Evolutionary conservation across 192 early-diverging fungal genomes (phyloP).

Genomic region (Backusella liffmaniae): DNA sequence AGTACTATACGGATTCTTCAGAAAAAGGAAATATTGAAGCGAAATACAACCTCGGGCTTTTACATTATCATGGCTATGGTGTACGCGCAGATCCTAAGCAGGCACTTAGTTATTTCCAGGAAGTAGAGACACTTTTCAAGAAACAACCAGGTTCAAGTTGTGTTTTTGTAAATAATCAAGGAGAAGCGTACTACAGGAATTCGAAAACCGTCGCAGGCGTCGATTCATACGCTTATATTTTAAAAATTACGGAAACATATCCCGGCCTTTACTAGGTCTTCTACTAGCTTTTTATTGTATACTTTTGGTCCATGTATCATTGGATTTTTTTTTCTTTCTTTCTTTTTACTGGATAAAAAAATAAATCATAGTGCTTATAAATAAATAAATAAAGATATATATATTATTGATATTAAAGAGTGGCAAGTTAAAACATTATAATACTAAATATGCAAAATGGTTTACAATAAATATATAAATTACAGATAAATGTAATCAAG

Average conservation of each 20-base stretch:
- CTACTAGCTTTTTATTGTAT: not conserved
- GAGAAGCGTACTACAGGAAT: not conserved
- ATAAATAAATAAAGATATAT: not conserved
- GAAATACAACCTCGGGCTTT: not conserved
- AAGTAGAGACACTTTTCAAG: not conserved
- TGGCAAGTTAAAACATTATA: not conserved
- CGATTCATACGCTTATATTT: not conserved
- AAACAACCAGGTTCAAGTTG: not conserved
- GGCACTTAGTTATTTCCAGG: not conserved
- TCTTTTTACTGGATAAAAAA: not conserved
- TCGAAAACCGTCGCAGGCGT: not conserved
- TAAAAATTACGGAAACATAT: not conserved
- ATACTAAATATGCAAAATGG: not conserved
- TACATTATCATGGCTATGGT: not conserved
- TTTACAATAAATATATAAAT: not conserved
- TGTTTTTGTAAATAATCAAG: not conserved
- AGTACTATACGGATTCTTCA: not conserved
- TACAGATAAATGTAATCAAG: not conserved
- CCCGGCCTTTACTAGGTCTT: not conserved
- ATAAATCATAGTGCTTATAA: not conserved
- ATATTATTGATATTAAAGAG: not conserved
- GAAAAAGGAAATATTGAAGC: not conserved
- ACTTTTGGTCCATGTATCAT: not conserved
- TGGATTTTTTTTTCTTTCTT: too few relatives aligned
- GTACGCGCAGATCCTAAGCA: not conserved